These are phyloP conservation scores for Myxozyma monticola DNA, from an alignment of 805 yeast species.

Conservation along the genomic window DNA sequence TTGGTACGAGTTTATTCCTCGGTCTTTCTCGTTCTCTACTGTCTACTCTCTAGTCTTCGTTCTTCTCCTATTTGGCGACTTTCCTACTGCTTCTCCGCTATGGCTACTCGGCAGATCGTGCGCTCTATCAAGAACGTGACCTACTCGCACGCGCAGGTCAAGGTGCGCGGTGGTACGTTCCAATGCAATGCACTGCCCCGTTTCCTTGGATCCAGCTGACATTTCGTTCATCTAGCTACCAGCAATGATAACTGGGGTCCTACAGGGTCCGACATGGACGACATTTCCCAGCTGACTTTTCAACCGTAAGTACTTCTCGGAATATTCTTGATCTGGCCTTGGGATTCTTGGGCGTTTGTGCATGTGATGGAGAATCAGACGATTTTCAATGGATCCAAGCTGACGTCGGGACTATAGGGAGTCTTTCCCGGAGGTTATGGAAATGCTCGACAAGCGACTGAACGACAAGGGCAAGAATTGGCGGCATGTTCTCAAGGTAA, in stretches of 20 bases:
- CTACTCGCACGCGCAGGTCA: conserved; percentile 80
- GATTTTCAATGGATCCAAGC: not conserved
- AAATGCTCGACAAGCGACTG: conserved; percentile 84
- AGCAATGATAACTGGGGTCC: conserved; percentile 85
- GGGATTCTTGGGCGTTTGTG: not conserved
- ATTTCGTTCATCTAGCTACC: conserved; percentile 56
- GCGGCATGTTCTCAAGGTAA: conserved; percentile 83
- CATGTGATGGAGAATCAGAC: too few species aligned
- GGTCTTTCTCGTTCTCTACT: too few species aligned
- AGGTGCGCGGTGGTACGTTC: conserved; percentile 64
- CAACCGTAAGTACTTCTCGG: conserved; percentile 45
- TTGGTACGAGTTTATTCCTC: too few species aligned
- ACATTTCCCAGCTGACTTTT: conserved; percentile 70
- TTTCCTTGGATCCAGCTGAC: not conserved
- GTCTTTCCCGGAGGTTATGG: conserved; percentile 86
- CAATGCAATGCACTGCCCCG: too few species aligned
- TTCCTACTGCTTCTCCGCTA: too few species aligned
- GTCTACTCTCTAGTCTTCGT: too few species aligned
- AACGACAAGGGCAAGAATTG: conserved; percentile 96
- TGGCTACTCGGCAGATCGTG: conserved; percentile 10
- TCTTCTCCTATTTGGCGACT: too few species aligned
- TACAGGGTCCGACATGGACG: conserved; percentile 78
- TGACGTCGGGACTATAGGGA: conserved; percentile 40
- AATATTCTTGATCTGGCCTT: too few species aligned
- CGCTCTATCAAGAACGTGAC: conserved; percentile 64